phyloP scores from a whole-genome alignment of 148 eudicot genomes.

The Chenopodium formosanum region DNA sequence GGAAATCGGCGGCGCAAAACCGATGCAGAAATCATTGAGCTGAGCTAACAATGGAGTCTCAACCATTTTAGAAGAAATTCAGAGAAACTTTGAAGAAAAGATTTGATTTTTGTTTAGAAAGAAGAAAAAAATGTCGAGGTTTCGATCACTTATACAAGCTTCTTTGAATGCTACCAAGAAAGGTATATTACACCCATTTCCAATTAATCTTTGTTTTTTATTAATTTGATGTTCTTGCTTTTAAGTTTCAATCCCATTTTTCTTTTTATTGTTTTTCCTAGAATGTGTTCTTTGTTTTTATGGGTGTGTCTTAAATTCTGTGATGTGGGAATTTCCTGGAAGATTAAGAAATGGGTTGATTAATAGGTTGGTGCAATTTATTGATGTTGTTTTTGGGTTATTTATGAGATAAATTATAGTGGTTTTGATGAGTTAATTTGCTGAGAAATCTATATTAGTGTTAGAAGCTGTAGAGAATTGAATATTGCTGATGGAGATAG shows the following conservation, averaged over 20 bases:
- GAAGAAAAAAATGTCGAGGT: conserved; percentile 53
- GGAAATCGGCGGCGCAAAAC: not conserved
- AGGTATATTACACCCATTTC: conserved; percentile 38
- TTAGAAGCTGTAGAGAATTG: not conserved
- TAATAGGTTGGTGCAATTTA: not conserved
- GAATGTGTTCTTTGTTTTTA: no score
- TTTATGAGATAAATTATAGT: not conserved
- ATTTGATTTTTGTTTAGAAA: not conserved
- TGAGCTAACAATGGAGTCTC: not conserved
- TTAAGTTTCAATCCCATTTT: not conserved
- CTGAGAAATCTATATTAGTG: not conserved
- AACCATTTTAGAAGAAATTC: not conserved
- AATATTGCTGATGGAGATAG: not conserved
- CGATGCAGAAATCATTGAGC: not conserved
- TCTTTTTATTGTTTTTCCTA: not conserved
- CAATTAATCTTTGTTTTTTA: not conserved
- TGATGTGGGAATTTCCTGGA: not conserved
- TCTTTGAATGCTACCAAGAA: conserved; percentile 82
- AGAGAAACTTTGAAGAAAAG: not conserved
- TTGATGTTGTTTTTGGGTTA: conserved; percentile 4
- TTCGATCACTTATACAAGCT: conserved; percentile 73
- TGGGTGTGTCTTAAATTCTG: not conserved
- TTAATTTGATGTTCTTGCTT: not conserved
- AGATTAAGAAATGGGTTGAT: not conserved
- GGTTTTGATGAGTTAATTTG: not conserved